Percentiles rank a stretch among this genome's conserved stretches.
These are phyloP conservation scores for Aspergillus fischeri DNA, from an alignment of 2,329 filamentous ascomycete species.

Conservation along the genomic window DNA sequence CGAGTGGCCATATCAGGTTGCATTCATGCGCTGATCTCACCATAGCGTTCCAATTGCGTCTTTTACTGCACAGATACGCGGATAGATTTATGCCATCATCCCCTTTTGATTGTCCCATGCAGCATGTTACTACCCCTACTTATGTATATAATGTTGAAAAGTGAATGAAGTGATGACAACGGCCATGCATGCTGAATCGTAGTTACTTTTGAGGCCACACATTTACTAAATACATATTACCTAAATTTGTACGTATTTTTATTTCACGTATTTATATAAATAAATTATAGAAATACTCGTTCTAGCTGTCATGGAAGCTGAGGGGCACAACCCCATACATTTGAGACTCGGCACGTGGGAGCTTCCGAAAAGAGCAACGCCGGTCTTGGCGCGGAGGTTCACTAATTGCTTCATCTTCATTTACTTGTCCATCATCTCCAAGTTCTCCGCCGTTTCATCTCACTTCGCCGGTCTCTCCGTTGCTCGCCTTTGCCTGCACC, in stretches of 20 bases:
- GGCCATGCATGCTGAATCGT: neutral
- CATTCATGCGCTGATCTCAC: neutral
- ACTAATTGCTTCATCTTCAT: neutral
- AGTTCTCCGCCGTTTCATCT: neutral
- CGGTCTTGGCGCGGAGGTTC: conserved; percentile 1
- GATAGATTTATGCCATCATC: neutral
- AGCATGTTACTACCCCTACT: neutral
- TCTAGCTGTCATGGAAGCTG: neutral
- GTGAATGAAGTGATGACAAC: neutral
- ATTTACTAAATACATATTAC: too few species aligned
- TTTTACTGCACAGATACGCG: neutral
- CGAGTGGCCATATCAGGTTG: neutral
- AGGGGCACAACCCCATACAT: neutral
- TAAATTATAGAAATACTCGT: too few species aligned
- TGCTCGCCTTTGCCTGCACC: neutral
- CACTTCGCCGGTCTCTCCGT: neutral
- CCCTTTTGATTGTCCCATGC: neutral
- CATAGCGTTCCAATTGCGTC: neutral
- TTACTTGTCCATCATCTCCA: neutral
- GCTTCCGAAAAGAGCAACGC: conserved; percentile 1
- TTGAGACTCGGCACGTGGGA: neutral
- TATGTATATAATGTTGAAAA: neutral
- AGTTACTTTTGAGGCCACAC: too few species aligned
- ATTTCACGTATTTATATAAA: too few species aligned
- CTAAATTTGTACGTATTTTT: too few species aligned